Evolutionary conservation across 2,329 filamentous ascomycete genomes (phyloP), one percentile per base, ranked within the genome.

Genomic region (Claviceps quebecensis): DNA sequence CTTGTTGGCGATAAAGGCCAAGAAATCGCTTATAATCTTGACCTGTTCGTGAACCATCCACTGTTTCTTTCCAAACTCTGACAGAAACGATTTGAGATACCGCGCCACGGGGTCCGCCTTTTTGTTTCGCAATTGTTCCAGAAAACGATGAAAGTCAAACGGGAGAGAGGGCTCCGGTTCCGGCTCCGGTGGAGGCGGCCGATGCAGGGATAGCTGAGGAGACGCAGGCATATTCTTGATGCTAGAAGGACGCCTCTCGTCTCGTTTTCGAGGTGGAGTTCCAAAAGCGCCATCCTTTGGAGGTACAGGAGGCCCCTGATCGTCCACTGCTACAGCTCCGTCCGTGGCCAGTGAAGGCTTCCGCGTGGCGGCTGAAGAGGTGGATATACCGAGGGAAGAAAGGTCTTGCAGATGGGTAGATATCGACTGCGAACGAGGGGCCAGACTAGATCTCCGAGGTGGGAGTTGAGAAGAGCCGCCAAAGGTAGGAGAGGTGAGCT

Each of bases 1-100:
- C 72, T 97, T 97, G 69, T 95, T 95, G 50, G 87, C 86, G 56
- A 98, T 98, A 62, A 98, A 98, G 45, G 89, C 83, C 47, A 98
- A 73, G 59, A 98, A 98, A 65, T 98, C 94, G 57, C 87, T 82
- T 55, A 98, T 95, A 56, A 98, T 97, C 70, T 98, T 98, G 64
- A 97, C 93, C 67, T 98, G 93, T 69, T 98, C 93, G 65, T 98
- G 93, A 6, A 96, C 93, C 87, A 95, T 95, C 93, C 93, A 98
- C 67, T 97, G 93, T 59, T 90, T 87, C 72, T 97, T 98, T 38
- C 83, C 87, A 68, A 98, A 98, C 66, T 98, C 94, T 47, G 81
- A 82, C 34, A 98, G 71, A 61, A 98, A 98, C 0, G 93, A 97
- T 57, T 94, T 87, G 45, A 98, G 75, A 63, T 96, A 98, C 56